Evolutionary conservation across 2,329 filamentous ascomycete genomes (phyloP).

Genomic region (Hirsutella thompsonii): DNA sequence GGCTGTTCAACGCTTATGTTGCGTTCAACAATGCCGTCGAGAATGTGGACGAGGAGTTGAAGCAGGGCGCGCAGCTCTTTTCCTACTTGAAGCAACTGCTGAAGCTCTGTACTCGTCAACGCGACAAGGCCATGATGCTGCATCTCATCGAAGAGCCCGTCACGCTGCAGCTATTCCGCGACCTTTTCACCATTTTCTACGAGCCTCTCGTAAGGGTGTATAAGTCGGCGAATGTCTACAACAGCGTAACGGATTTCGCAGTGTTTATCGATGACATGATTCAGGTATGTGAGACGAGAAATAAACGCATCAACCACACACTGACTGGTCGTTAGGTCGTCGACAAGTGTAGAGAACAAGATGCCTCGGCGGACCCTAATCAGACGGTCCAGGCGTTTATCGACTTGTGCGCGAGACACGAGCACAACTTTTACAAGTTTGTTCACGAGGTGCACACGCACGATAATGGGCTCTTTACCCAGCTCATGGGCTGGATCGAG

Average conservation of each 20-base stretch:
- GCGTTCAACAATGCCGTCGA: conserved; percentile 94
- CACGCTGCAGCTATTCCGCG: conserved; percentile 90
- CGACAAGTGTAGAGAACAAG: conserved; percentile 54
- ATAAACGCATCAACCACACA: background rate
- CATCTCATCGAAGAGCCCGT: conserved; percentile 90
- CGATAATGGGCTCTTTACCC: conserved; percentile 90
- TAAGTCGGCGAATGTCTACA: conserved; percentile 97
- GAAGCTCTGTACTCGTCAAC: conserved; percentile 79
- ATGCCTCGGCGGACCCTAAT: conserved; percentile 90
- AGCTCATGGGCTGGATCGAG: conserved; percentile 95
- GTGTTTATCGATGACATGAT: conserved; percentile 90
- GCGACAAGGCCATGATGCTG: conserved; percentile 97
- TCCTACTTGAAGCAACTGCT: conserved; percentile 89
- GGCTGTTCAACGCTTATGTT: conserved; percentile 87
- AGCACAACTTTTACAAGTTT: conserved; percentile 98
- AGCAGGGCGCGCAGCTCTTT: conserved; percentile 81
- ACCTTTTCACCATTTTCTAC: conserved; percentile 97
- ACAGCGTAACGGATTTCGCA: conserved; percentile 91
- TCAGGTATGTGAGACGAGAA: conserved; percentile 34
- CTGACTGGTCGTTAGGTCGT: conserved; percentile 35
- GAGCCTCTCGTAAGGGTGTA: conserved; percentile 94
- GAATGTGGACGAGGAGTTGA: conserved; percentile 77
- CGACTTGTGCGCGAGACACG: conserved; percentile 85
- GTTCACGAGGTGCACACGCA: conserved; percentile 96
- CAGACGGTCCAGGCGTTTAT: conserved; percentile 98